Evolutionary conservation across 2,329 filamentous ascomycete genomes (phyloP).

Genomic region (Pyricularia pennisetigena): DNA sequence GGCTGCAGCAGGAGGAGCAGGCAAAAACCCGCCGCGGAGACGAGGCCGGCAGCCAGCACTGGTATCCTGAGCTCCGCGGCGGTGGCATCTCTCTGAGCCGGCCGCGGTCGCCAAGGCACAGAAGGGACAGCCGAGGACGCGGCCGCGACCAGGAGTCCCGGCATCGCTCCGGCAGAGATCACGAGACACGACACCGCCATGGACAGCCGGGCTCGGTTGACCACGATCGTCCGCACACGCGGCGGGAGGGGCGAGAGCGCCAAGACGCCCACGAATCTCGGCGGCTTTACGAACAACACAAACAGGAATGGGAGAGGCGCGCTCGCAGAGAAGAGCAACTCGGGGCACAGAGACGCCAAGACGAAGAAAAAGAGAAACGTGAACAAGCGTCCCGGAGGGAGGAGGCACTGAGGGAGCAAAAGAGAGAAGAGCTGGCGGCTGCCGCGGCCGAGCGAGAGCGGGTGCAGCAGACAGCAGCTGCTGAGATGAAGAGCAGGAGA

Average conservation of each 20-base stretch:
- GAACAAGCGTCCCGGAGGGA: not conserved
- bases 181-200: not conserved
- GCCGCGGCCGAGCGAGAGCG: not conserved
- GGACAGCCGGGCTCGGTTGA: not conserved
- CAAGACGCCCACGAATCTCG: not conserved
- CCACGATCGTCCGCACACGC: not conserved
- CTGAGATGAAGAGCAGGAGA: not conserved
- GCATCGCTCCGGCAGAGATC: not conserved
- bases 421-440: not conserved
- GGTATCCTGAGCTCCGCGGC: not conserved
- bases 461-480: not conserved
- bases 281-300: not conserved
- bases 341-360: not conserved
- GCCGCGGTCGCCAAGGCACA: not conserved
- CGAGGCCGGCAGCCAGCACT: not conserved
- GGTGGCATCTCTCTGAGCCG: not conserved
- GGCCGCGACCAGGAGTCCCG: not conserved
- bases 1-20: not conserved
- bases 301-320: not conserved
- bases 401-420: not conserved
- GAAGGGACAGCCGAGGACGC: not conserved
- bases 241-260: not conserved
- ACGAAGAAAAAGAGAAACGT: not conserved
- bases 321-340: not conserved
- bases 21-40: not conserved